Percentiles rank a stretch among this genome's conserved stretches.
phyloP scores from a whole-genome alignment of 2,329 filamentous ascomycete species.

The Ophiostoma pallidulum region DNA sequence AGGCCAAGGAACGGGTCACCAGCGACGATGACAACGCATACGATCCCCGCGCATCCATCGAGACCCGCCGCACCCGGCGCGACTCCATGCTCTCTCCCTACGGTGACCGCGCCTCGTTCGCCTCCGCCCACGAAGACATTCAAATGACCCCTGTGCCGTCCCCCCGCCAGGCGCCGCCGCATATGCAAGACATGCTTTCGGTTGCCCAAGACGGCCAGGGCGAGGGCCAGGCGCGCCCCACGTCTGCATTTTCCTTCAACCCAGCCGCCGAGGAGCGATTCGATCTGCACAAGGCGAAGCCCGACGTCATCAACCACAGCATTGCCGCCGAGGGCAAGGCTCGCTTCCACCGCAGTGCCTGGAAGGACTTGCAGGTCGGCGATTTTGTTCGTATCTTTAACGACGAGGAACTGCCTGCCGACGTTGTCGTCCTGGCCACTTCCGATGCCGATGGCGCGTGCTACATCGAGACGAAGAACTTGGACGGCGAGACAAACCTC shows the following conservation, averaged over 20 bases:
- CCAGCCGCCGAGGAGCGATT: constrained; percentile 24
- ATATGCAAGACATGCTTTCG: constrained; percentile 26
- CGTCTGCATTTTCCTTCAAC: constrained; percentile 26
- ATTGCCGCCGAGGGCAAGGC: constrained; percentile 58
- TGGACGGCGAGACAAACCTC: constrained; percentile 95
- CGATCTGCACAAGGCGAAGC: constrained; percentile 37
- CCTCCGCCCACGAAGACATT: constrained; percentile 59
- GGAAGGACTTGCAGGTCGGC: constrained; percentile 92
- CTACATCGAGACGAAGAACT: constrained; percentile 95
- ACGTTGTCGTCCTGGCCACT: constrained; percentile 84
- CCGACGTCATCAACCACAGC: constrained; percentile 62
- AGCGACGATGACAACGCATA: constrained; percentile 35
- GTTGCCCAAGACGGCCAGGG: constrained; percentile 27
- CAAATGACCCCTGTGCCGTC: constrained; percentile 91
- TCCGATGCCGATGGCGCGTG: constrained; percentile 91
- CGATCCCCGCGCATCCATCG: constrained; percentile 56
- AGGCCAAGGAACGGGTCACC: constrained; percentile 40
- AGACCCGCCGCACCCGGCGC: constrained; percentile 48
- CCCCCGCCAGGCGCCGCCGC: constrained; percentile 33
- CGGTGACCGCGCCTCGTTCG: constrained; percentile 37
- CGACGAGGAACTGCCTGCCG: constrained; percentile 88
- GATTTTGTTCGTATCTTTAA: constrained; percentile 97
- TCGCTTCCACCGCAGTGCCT: constrained; percentile 83
- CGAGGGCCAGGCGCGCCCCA: constrained; percentile 26
- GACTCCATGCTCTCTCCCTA: constrained; percentile 45